Evolutionary conservation across 2,329 filamentous ascomycete genomes (phyloP).

Genomic region (Lachnellula arida): DNA sequence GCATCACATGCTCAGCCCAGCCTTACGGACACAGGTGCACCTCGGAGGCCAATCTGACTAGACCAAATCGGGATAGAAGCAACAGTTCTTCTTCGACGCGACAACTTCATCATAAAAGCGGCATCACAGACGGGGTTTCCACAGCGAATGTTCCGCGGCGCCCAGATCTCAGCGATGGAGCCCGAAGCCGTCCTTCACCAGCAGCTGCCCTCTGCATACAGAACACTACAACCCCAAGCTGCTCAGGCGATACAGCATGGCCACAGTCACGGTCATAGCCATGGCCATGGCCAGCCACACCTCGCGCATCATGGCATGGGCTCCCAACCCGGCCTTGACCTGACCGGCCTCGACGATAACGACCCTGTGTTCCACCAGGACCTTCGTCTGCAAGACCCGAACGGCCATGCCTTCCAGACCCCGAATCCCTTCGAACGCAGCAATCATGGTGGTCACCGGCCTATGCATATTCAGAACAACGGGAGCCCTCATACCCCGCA

Average conservation of each 20-base stretch:
- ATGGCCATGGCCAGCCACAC: constrained; percentile 27
- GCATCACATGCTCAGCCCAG: too few species aligned
- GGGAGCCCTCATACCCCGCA: constrained; percentile 34
- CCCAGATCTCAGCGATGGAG: constrained; percentile 27
- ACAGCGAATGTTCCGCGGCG: constrained; percentile 21
- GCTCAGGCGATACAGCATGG: constrained; percentile 31
- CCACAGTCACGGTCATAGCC: constrained; percentile 9
- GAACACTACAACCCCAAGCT: constrained; percentile 30
- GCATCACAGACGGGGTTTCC: constrained; percentile 20
- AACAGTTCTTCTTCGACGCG: not conserved
- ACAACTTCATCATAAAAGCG: constrained; percentile 23
- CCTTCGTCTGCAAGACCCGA: constrained; percentile 34
- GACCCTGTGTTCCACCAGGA: constrained; percentile 36
- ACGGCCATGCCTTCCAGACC: constrained; percentile 32
- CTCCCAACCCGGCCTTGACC: constrained; percentile 35
- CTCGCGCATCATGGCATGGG: constrained; percentile 31
- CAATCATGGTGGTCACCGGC: constrained; percentile 25
- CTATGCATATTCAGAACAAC: constrained; percentile 28
- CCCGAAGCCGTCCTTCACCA: constrained; percentile 28
- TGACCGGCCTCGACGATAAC: constrained; percentile 38
- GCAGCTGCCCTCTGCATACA: constrained; percentile 28
- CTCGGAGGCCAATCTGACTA: not conserved
- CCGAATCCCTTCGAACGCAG: constrained; percentile 33
- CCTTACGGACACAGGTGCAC: not conserved
- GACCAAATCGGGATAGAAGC: not conserved